Percentiles rank a stretch among this genome's conserved stretches.
phyloP scores from a whole-genome alignment of 306 rosid species.

The Dryas drummondii region DNA sequence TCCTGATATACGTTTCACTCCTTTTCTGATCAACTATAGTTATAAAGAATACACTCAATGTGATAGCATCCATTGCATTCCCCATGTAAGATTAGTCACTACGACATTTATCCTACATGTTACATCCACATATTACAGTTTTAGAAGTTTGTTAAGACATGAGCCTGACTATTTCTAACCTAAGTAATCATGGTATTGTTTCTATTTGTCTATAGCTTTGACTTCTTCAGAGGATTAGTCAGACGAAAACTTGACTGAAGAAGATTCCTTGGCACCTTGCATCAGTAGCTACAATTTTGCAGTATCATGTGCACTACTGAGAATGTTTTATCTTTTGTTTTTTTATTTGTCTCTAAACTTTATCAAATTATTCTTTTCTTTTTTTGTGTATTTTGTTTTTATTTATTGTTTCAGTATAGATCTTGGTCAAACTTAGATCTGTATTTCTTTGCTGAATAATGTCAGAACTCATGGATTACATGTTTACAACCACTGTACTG shows the following conservation, averaged over 20 bases:
- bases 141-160: background rate
- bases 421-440: constrained; percentile 26
- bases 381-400: background rate
- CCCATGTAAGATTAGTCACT: background rate
- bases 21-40: background rate
- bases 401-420: background rate
- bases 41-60: background rate
- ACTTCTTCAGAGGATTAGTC: constrained; percentile 78
- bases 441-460: constrained; percentile 19
- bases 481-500: constrained; percentile 7
- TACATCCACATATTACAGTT: background rate
- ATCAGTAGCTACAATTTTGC: constrained; percentile 26
- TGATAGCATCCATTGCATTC: background rate
- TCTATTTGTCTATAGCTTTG: constrained; percentile 53
- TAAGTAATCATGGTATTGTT: constrained; percentile 20
- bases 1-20: background rate
- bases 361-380: background rate
- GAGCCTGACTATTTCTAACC: background rate
- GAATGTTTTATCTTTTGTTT: constrained; percentile 7
- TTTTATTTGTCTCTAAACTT: background rate
- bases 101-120: background rate
- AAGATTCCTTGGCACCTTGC: constrained; percentile 36
- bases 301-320: constrained; percentile 22
- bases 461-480: constrained; percentile 14
- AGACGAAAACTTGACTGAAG: constrained; percentile 63